A percentile compares a stretch with the other conserved stretches of the same genome.
phyloP scores from a whole-genome alignment of 2,329 filamentous ascomycete genomes.

The Microthyrium microscopicum region DNA sequence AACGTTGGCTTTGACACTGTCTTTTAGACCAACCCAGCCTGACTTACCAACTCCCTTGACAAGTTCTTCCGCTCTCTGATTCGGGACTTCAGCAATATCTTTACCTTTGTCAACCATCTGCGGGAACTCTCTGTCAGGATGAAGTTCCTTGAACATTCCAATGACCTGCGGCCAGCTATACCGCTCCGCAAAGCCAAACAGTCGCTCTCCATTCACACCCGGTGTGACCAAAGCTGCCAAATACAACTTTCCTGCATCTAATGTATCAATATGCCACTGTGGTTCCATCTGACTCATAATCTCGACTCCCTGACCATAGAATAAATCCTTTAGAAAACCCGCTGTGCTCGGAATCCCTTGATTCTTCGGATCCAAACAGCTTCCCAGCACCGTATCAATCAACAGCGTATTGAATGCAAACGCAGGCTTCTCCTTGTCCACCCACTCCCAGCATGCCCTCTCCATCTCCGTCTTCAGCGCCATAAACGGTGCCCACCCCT shows the following conservation, averaged over 20 bases:
- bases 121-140: constrained; percentile 22
- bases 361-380: constrained; percentile 18
- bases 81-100: constrained; percentile 1
- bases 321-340: constrained; percentile 13
- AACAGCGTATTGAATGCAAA: constrained; percentile 9
- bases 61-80: constrained; percentile 3
- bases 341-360: constrained; percentile 14
- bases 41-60: constrained; percentile 1
- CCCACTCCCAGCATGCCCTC: constrained; percentile 1
- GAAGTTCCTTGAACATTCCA: constrained; percentile 5
- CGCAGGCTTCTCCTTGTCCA: background rate
- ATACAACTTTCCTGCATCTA: constrained; percentile 13
- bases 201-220: constrained; percentile 5
- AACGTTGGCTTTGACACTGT: background rate
- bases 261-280: constrained; percentile 10
- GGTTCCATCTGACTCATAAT: constrained; percentile 1
- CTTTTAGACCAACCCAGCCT: constrained; percentile 4
- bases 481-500: constrained; percentile 28
- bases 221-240: constrained; percentile 7
- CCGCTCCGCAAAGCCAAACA: constrained; percentile 7
- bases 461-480: constrained; percentile 10
- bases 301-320: constrained; percentile 12
- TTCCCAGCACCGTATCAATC: constrained; percentile 21
- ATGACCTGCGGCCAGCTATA: constrained; percentile 7
- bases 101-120: constrained; percentile 8